A percentile compares a stretch with the other conserved stretches of the same genome.
Conservation (phyloP, 2,329 filamentous ascomycete genomes). For the Phyllosticta paracitricarpa region DNA sequence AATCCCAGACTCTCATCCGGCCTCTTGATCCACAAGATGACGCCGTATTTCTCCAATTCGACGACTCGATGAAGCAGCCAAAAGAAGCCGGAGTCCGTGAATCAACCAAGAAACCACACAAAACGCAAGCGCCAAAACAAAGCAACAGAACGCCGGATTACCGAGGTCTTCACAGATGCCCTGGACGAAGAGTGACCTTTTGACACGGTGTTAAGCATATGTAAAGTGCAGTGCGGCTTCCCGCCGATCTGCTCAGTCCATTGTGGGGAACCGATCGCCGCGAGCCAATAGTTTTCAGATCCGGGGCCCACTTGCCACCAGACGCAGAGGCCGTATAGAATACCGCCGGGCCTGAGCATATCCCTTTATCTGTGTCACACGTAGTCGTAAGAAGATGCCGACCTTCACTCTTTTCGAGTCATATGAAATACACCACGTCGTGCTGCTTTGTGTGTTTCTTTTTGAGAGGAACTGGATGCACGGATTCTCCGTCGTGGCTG, state of each 20-base stretch:
- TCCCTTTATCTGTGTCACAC: background rate
- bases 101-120: background rate
- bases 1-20: background rate
- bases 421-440: background rate
- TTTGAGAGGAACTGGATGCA: no score
- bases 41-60: background rate
- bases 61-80: background rate
- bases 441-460: no score
- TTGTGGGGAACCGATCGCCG: background rate
- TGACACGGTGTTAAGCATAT: background rate
- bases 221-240: background rate
- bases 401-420: background rate
- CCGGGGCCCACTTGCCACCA: background rate
- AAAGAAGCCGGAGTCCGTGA: background rate
- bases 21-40: background rate
- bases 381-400: background rate
- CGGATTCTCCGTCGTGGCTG: no score
- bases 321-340: background rate
- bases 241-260: background rate
- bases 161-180: background rate
- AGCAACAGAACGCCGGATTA: background rate
- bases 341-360: background rate
- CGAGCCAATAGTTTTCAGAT: background rate
- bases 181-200: background rate
- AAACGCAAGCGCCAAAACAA: background rate